Evolutionary conservation across 805 yeast genomes (phyloP), one percentile per base, ranked within the genome.

Genomic region (Diddensiella santjacobensis): DNA sequence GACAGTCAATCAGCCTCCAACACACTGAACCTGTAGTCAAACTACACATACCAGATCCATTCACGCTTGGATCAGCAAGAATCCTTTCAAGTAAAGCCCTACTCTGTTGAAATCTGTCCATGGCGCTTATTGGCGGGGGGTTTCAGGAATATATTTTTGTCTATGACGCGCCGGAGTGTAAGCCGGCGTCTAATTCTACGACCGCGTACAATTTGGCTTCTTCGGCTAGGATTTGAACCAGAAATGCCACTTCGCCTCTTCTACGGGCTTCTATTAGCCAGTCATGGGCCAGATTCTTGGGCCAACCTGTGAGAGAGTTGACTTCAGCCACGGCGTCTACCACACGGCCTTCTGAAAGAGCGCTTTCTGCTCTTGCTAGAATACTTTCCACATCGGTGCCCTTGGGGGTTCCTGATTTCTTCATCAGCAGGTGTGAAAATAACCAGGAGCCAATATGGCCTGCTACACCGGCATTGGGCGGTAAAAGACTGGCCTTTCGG

Each of bases 391-490:
- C 80, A 62, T 93, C 97, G 57, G 79, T 80, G 39, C 95, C 95
- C 39, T 71, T 68, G 13, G 95, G 89, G 49, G 79, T 70, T 40
- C 98, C 98, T 52, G 78, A 72, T 64, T 89, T 93, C 23, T 84
- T 74, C 59, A 87, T 75, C 60, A 91, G 75, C 52, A 90, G 74
- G 58, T 77, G 79, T 30, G 95, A 84, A 63, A 90, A 85, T 5
- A 88, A 48, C 56, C 76, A 73, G 15, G 98, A 90, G 4, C 95
- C 77, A 38, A 89, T 66, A 67, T 93, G 96, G 24, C 96, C 98
- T 58, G 91, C 78, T 47, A 93, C 77, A 62, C 99, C 99, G 22
- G 99, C 96, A 62, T 91, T 87, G 58, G 95, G 95, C 47, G 98
- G 97, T 53, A 90, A 78, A 58, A 93, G 71, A 3, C 96, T 81